Base-by-base conservation (phyloP, 78 protist genomes). In the Dictyostelium brefeldianum region DNA sequence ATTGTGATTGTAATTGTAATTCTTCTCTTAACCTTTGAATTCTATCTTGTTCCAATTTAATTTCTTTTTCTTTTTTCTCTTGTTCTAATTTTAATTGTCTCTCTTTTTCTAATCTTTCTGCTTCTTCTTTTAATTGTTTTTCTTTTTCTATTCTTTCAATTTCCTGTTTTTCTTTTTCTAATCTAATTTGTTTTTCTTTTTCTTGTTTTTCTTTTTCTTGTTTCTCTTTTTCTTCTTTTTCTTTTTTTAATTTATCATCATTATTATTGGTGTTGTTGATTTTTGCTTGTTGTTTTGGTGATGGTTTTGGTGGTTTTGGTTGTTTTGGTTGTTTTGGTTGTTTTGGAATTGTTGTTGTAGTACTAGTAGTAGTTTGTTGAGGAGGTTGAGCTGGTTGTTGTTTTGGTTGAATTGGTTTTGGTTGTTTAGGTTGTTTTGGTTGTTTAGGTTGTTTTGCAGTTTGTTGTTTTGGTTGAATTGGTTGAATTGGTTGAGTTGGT, bases 1-100 rank as follows among this genome's bases (percentile, higher is more conserved):
- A 25, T 29, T 77, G 50, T 77, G 8, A 36, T 20, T 36, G 48
- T 27, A 25, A 14, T 64, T 15, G 31, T 12, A 87, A 25, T 41
- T 87, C 93, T 3, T 87, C 93, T 78, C 22, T 74, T 29, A 62
- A 62, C 1, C 36, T 59, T 20, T 41, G 41, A 51, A 87, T 62
- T 50, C 93, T 22, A 46, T 87, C 93, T 11, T 57, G 83, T 27
- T 56, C 47, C 18, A 77, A 20, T 36, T 64, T 56, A 57, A 36
- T 51, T 41, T 75, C 77, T 18, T 36, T 48, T 20, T 56, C 73
- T 25, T 54, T 77, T 11, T n/a, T 46, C 31, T 71, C 75, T 67
- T 67, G 75, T 18, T 67, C 71, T 57, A 83, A 25, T n/a, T 77
- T 29, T n/a, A 17, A 15, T 57, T 85, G 43, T 46, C 65, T 79